Base-by-base conservation (phyloP, 225 moss, liverwort and hornwort genomes). In the Pseudoscleropodium purum region DNA sequence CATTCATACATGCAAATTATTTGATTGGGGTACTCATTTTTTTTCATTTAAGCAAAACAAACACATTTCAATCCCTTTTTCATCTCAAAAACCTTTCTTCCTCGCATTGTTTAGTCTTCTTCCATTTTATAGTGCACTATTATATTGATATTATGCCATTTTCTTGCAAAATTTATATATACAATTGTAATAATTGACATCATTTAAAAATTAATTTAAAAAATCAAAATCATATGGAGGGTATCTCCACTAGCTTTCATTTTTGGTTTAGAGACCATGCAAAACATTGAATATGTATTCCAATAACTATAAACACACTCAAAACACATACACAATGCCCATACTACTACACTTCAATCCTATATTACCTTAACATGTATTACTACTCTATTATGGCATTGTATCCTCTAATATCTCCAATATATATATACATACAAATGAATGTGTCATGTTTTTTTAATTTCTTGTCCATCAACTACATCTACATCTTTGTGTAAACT, bases 341-440 rank as follows among this genome's bases (percentile, higher is more conserved):
- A n/a, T 15, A n/a, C 6, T 69, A 23, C 7, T 10, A 69, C 9
- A n/a, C 13, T n/a, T 45, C 8, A 8, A 45, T 2, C 3, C 11
- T 69, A 24, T 4, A 24, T 2, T n/a, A 13, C 4, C 4, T n/a
- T 23, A n/a, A 69, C 4, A 69, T 69, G 23, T 64, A 36, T 1
- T 19, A 0, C 19, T 36, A 11, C 19, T 37, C 2, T 37, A 21
- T n/a, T 68, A 23, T 0, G 0, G 0, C 7, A 68, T 0, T 68
- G 2, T 21, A 37, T 23, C 37, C 1, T 68, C 4, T 37, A 0
- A 3, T 67, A 21, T 67, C 11, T 37, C 11, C 0, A 37, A 6
- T 36, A 37, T 3, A 6, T 20, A 6, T 36, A 37, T 3, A 6
- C 6, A 6, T 67, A 11, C 37, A 37, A 6, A 6, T 67, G 37